Evolutionary conservation across 2,329 filamentous ascomycete species (phyloP), one percentile per base, ranked within the genome.

Genomic region (Biscogniauxia sp.): DNA sequence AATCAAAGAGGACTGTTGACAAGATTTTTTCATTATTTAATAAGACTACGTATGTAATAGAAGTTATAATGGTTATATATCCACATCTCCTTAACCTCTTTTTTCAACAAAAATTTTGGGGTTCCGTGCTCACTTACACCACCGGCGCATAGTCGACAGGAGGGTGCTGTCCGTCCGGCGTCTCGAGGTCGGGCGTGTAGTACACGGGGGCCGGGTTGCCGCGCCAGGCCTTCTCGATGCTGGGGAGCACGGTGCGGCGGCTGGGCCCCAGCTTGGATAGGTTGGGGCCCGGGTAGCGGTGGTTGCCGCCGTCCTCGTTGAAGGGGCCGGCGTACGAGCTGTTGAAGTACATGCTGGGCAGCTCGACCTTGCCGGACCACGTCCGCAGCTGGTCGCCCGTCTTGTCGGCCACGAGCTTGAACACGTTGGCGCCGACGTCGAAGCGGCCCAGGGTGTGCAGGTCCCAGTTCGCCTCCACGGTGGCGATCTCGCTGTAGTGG

Each of bases 381-480:
- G 69, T 54, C 19, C 80, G 77, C 9, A 80, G 70, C 7, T 68
- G 63, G 70, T 89, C 87, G 57, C 85, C 84, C 0, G 87, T 90
- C 75, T 82, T 78, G 6, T 82, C 74, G 15, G 85, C 87, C 2
- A 91, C 86, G 20, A 84, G 60, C 26, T 81, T 69, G 73, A 86
- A 88, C n/a, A 91, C 83, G 71, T 91, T 91, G 70, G 88, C 88
- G 55, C 87, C 87, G 17, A 88, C 87, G 69, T 92, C 89, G 80
- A 83, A 91, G 61, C 89, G 86, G 11, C 88, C 89, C 2, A 92
- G 85, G 0, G 87, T 89, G 63, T 84, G 82, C 8, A 91, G 82
- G 64, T 79, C 81, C 88, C 88, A 91, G 80, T 91, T 92, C 60
- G 87, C 86, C 59, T 83, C 77, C 9, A 89, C 83, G 19, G 88